phyloP scores from a whole-genome alignment of 257 asterid species.

The Vinca minor region DNA sequence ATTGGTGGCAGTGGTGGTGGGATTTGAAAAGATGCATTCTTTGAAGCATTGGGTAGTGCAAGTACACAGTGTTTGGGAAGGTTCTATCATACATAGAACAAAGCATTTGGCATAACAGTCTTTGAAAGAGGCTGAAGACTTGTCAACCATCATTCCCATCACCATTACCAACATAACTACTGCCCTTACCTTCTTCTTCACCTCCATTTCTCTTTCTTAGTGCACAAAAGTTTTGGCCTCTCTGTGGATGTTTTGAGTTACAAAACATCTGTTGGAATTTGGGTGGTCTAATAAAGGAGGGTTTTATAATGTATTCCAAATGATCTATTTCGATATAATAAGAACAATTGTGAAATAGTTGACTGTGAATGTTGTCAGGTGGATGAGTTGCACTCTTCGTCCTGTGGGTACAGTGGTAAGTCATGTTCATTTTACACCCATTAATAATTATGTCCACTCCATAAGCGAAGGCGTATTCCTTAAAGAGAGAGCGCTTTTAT shows the following conservation, averaged over 20 bases:
- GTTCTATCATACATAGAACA: constrained; percentile 76
- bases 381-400: no score
- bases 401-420: no score
- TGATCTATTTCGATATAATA: no score
- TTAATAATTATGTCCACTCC: no score
- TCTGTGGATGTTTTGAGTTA: not conserved
- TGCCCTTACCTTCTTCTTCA: constrained; percentile 28
- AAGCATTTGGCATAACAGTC: constrained; percentile 92
- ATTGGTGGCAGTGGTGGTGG: constrained; percentile 15
- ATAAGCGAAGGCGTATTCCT: no score
- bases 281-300: not conserved
- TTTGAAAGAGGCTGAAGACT: constrained; percentile 44
- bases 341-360: no score
- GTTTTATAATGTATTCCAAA: not conserved
- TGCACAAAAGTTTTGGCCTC: constrained; percentile 1
- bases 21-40: constrained; percentile 63
- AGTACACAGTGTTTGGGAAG: constrained; percentile 66
- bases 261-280: not conserved
- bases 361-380: no score
- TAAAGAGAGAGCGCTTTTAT: no score
- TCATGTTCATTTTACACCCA: no score
- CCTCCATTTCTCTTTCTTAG: constrained; percentile 38
- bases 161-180: constrained; percentile 30
- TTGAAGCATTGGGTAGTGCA: constrained; percentile 85
- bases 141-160: constrained; percentile 35